Percentiles rank a stretch among this genome's conserved stretches.
Evolutionary conservation across 192 early-diverging fungal genomes (phyloP).

Genomic region (Geranomyces michiganensis): DNA sequence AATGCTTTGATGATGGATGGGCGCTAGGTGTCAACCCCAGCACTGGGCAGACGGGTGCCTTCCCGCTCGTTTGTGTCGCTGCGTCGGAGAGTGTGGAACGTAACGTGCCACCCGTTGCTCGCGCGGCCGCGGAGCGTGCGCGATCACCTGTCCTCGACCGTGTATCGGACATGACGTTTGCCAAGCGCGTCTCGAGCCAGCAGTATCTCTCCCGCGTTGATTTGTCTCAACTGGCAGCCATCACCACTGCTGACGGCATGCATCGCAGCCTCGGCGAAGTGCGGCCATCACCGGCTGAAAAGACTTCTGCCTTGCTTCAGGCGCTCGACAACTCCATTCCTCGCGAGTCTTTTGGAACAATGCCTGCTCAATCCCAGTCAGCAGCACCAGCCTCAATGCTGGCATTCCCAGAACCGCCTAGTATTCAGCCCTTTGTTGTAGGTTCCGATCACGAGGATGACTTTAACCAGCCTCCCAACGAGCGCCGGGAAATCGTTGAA

Average conservation of each 20-base stretch:
- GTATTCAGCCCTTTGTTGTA: constrained; percentile 5
- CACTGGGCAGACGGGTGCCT: constrained; percentile 73
- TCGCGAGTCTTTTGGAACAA: constrained; percentile 14
- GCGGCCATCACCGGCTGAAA: neutral
- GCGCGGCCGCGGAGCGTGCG: neutral
- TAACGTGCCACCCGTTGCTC: neutral
- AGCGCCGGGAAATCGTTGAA: neutral
- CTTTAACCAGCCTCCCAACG: neutral
- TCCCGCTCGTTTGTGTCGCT: constrained; percentile 81
- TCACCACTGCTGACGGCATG: neutral
- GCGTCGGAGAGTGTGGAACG: constrained; percentile 15
- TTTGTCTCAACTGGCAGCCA: neutral
- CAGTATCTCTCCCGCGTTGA: constrained; percentile 21
- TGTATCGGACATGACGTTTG: neutral
- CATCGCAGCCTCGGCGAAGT: neutral
- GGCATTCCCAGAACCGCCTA: too few relatives aligned
- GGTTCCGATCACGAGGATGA: constrained; percentile 3
- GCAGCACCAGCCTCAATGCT: too few relatives aligned
- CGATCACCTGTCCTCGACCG: neutral
- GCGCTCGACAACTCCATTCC: constrained; percentile 2
- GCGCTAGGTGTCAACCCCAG: constrained; percentile 78
- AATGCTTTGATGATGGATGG: constrained; percentile 89
- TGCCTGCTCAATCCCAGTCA: neutral
- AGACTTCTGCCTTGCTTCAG: neutral
- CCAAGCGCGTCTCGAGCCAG: constrained; percentile 21